Evolutionary conservation across 495 filamentous ascomycete genomes (phyloP), one percentile per base, ranked within the genome.

Genomic region (Neurospora sp.): DNA sequence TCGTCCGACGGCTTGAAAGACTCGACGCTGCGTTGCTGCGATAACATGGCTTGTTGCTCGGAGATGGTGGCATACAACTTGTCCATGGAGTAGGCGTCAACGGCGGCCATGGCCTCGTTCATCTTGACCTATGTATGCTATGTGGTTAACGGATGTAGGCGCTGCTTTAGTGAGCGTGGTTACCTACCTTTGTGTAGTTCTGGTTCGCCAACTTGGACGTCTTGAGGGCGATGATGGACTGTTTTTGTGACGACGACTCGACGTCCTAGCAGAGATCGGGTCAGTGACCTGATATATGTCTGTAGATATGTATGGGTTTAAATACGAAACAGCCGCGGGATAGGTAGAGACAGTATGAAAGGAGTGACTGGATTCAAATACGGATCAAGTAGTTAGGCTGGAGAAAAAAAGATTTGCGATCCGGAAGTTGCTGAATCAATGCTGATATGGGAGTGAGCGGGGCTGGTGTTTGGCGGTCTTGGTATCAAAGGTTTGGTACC

Each of bases 31-130:
- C 53, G 85, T 76, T 90, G 89, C 72, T 87, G 86, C 70, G 84
- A 82, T 65, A 89, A 80, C n/a, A 85, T 74, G 9, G 80, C 79
- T 68, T 91, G 86, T 75, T 94, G 91, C 80, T 93, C 88, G 37
- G 88, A 86, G 68, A 94, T 86, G 76, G 88, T 89, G 9, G 90
- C 86, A 73, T 92, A 83, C 37, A 92, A 83, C 68, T 88, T 83
- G 72, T 92, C 89, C 82, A 91, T 84, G 9, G 80, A 80, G 72
- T 82, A 84, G 38, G 75, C 74, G 22, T 85, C 82, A 37, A 70
- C 69, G 18, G 78, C 73, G 40, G 79, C 78, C 35, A 78, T 76
- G 3, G 79, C 69, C 61, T 86, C 83, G 76, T 76, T 84, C 31
- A 79, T 78, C 83, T 87, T 86, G 75, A 85, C 53, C 53, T 65